A percentile compares a stretch with the other conserved stretches of the same genome.
phyloP scores from a whole-genome alignment of 805 yeast genomes.

The Nakazawaea ishiwadae region DNA sequence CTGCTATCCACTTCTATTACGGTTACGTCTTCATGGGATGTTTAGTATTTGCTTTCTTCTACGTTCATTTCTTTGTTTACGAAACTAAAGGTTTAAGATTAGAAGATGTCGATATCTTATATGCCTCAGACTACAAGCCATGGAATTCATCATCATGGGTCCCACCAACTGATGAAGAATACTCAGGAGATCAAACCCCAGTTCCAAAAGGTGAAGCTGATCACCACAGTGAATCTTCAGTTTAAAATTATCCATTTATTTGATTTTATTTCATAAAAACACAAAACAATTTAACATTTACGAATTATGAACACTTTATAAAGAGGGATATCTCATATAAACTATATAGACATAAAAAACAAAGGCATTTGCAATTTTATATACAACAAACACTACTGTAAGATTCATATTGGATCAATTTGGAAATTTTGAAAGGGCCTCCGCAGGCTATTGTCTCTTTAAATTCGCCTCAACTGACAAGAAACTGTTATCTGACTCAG shows the following conservation, averaged over 20 bases:
- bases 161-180: slow-evolving; percentile 32
- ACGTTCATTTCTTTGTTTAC: slow-evolving; percentile 50
- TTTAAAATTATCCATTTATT: background rate
- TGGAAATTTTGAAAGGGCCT: no score
- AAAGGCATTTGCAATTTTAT: no score
- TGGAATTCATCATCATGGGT: slow-evolving; percentile 49
- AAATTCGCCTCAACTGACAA: no score
- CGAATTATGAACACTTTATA: background rate
- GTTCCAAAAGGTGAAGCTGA: slow-evolving; percentile 4
- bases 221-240: slow-evolving; percentile 3
- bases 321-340: no score
- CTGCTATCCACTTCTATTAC: slow-evolving; percentile 45
- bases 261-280: background rate
- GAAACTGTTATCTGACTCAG: background rate
- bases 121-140: slow-evolving; percentile 38
- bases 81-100: slow-evolving; percentile 66
- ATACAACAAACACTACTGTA: no score
- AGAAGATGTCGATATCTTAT: slow-evolving; percentile 65
- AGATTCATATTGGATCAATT: no score
- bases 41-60: slow-evolving; percentile 49
- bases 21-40: slow-evolving; percentile 53
- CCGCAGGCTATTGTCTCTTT: no score
- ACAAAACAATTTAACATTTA: no score
- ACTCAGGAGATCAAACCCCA: slow-evolving; percentile 9
- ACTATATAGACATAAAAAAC: no score